Evolutionary conservation across 345 rosid genomes (phyloP).

Genomic region (Lumnitzera littorea): DNA sequence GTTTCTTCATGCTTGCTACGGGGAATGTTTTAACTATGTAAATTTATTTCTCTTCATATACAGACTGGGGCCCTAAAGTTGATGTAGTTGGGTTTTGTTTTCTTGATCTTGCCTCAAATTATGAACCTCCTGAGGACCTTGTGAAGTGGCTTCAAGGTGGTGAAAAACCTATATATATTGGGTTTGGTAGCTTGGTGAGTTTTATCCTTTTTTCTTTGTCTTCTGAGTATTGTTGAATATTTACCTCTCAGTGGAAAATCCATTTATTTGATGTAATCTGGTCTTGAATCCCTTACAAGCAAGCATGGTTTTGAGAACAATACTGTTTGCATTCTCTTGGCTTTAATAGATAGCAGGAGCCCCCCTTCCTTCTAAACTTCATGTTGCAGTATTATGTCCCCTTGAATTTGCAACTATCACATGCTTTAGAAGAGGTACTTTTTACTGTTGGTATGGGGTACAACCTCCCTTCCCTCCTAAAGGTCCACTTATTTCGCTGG

Average conservation of each 20-base stretch:
- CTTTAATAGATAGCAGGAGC: too few relatives aligned
- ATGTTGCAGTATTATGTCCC: too few relatives aligned
- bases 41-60: slow-evolving; percentile 15
- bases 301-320: too few relatives aligned
- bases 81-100: slow-evolving; percentile 99
- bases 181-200: slow-evolving; percentile 99
- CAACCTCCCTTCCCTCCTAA: too few relatives aligned
- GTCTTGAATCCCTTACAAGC: too few relatives aligned
- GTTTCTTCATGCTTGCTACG: neutral
- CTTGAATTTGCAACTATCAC: too few relatives aligned
- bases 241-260: neutral
- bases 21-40: neutral
- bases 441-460: too few relatives aligned
- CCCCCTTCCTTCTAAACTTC: too few relatives aligned
- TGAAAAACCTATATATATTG: slow-evolving; percentile 84
- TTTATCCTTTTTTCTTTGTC: slow-evolving; percentile 8
- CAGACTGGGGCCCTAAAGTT: slow-evolving; percentile 96
- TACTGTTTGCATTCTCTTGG: too few relatives aligned
- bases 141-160: slow-evolving; percentile 92
- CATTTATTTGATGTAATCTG: too few relatives aligned
- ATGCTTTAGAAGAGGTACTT: too few relatives aligned
- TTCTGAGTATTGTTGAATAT: neutral
- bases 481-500: too few relatives aligned
- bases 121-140: slow-evolving; percentile 88
- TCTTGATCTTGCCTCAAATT: slow-evolving; percentile 96